Percentiles rank a stretch among this genome's conserved stretches.
Conservation (phyloP, 1,284 basidiomycete species). For the Naganishia liquefaciens region DNA sequence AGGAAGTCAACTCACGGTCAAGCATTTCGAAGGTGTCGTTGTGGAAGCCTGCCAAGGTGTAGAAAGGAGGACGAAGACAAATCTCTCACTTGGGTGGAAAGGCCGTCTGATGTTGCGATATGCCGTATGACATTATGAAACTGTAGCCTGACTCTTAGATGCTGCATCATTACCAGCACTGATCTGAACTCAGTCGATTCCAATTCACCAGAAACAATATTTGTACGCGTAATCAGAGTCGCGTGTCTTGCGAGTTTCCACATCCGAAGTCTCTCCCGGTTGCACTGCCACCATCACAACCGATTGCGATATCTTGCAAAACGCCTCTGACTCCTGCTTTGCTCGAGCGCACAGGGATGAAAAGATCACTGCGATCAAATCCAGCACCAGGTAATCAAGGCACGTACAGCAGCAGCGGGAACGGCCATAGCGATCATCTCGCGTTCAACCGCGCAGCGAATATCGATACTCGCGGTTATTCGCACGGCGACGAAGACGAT, state of each 20-base stretch:
- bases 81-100: not conserved
- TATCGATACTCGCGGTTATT: conserved; percentile 15
- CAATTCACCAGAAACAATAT: not conserved
- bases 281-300: too few species aligned
- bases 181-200: not conserved
- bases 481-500: conserved; percentile 6
- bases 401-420: conserved; percentile 13
- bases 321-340: not conserved
- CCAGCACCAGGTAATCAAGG: conserved; percentile 27
- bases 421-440: conserved; percentile 22
- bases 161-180: not conserved
- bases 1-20: not conserved
- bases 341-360: conserved; percentile 17
- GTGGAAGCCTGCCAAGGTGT: not conserved
- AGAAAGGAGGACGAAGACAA: too few species aligned
- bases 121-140: not conserved
- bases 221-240: not conserved
- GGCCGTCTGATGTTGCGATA: not conserved
- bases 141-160: too few species aligned
- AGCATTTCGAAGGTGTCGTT: not conserved
- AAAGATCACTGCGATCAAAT: conserved; percentile 26
- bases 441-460: conserved; percentile 25
- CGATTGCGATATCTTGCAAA: too few species aligned
- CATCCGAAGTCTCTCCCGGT: too few species aligned
- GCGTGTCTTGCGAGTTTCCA: not conserved